Percentiles rank a stretch among this genome's conserved stretches.
Evolutionary conservation across 345 rosid species (phyloP).

Genomic region (Linum lewisii): DNA sequence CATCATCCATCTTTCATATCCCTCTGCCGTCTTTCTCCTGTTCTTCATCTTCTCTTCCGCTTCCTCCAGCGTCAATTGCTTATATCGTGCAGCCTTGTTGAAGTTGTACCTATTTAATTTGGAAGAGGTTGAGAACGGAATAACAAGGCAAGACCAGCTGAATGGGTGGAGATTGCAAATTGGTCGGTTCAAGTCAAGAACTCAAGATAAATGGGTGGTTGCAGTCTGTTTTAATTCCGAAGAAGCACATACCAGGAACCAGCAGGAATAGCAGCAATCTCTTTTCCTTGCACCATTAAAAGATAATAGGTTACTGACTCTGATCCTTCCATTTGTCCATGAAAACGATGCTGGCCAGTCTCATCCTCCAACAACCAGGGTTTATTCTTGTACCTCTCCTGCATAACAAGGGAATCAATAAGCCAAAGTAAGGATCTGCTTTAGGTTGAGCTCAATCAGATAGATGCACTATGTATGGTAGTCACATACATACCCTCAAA

Average conservation of each 20-base stretch:
- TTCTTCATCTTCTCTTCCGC: conserved; percentile 98
- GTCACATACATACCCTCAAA: conserved; percentile 41
- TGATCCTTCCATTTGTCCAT: conserved; percentile 93
- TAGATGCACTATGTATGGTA: not conserved
- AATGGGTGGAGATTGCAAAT: not conserved
- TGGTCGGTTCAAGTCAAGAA: not conserved
- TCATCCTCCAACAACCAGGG: conserved; percentile 98
- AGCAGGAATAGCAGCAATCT: conserved; percentile 84
- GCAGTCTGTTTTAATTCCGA: not conserved
- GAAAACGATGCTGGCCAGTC: conserved; percentile 84
- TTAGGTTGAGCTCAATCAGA: not conserved
- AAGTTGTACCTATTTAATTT: conserved; percentile 50
- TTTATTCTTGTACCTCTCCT: conserved; percentile 91
- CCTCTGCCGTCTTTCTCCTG: conserved; percentile 92
- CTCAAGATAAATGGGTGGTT: not conserved
- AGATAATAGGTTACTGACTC: conserved; percentile 93
- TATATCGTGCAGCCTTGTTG: conserved; percentile 93
- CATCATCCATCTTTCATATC: conserved; percentile 99
- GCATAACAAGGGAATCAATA: conserved; percentile 3
- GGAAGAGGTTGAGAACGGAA: not conserved
- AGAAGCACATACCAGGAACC: conserved; percentile 68
- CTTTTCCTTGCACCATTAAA: conserved; percentile 72
- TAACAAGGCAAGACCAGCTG: not conserved
- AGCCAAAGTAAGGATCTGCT: not conserved
- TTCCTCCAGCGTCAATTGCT: conserved; percentile 94